Conservation (phyloP, 1,139 yeast species). For the Pichia norvegensis region DNA sequence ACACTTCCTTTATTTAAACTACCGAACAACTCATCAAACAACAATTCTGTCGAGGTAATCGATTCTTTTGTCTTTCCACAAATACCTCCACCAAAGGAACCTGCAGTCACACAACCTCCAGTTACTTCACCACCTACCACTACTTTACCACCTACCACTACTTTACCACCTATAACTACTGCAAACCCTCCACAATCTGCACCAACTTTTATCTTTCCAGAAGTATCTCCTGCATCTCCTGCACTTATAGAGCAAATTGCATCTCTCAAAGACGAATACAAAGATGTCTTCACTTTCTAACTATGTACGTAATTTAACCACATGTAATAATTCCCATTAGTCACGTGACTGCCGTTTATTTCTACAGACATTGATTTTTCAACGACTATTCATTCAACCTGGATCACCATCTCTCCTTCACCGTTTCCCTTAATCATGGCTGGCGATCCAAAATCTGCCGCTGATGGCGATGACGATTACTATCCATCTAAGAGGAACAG, state of each 20-base stretch:
- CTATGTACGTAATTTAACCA: too few relatives aligned
- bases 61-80: conserved; percentile 15
- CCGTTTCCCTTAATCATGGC: too few relatives aligned
- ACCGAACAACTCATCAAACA: too few relatives aligned
- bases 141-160: not conserved
- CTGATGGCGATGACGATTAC: not conserved
- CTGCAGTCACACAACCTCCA: too few relatives aligned
- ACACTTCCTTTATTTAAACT: too few relatives aligned
- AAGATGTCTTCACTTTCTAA: conserved; percentile 8
- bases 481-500: conserved; percentile 12
- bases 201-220: not conserved
- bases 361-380: not conserved
- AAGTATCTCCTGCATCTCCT: not conserved
- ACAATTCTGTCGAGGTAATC: conserved; percentile 11
- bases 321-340: too few relatives aligned
- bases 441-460: not conserved
- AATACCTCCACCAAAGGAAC: conserved; percentile 5
- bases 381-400: not conserved
- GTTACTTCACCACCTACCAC: not conserved
- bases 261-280: conserved; percentile 1
- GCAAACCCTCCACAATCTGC: not conserved
- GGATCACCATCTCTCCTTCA: too few relatives aligned
- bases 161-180: too few relatives aligned
- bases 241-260: not conserved
- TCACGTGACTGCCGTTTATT: too few relatives aligned